Conservation (phyloP, 2,329 filamentous ascomycete species). For the Bertia moriformis region DNA sequence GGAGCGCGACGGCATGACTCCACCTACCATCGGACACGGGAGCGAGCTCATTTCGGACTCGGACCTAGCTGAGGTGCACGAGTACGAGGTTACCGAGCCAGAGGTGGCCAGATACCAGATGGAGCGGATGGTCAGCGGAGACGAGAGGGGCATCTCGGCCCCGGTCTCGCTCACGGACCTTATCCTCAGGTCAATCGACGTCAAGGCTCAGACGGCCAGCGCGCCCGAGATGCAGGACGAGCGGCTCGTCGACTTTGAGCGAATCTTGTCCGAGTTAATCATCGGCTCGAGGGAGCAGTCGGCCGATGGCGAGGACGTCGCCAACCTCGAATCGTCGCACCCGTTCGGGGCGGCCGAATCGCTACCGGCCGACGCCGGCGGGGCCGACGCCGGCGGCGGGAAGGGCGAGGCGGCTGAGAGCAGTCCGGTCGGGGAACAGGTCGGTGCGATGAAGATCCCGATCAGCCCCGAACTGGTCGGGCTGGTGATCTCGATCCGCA, state of each 20-base stretch:
- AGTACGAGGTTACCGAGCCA: neutral
- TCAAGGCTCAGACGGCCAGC: constrained; percentile 9
- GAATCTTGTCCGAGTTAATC: constrained; percentile 25
- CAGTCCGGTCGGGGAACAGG: constrained; percentile 1
- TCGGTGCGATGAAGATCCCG: no score
- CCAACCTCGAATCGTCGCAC: constrained; percentile 2
- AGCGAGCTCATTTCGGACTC: neutral
- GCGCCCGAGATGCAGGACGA: constrained; percentile 6
- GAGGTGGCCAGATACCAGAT: constrained; percentile 6
- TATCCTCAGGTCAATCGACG: constrained; percentile 34
- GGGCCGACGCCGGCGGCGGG: neutral
- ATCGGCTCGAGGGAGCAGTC: no score
- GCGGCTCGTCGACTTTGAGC: constrained; percentile 23
- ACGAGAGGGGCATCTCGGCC: constrained; percentile 6
- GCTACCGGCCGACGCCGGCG: constrained; percentile 2
- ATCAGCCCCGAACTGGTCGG: constrained; percentile 39
- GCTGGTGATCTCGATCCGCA: constrained; percentile 59
- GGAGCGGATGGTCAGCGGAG: constrained; percentile 4
- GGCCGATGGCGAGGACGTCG: neutral
- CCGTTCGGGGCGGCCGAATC: constrained; percentile 1
- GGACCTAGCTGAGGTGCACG: constrained; percentile 2
- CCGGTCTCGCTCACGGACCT: constrained; percentile 25
- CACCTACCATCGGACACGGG: no score
- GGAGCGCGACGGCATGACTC: no score
- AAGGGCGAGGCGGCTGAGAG: neutral